Evolutionary conservation across 495 filamentous ascomycete genomes (phyloP).

Genomic region (Aspergillus incahuasiensis): DNA sequence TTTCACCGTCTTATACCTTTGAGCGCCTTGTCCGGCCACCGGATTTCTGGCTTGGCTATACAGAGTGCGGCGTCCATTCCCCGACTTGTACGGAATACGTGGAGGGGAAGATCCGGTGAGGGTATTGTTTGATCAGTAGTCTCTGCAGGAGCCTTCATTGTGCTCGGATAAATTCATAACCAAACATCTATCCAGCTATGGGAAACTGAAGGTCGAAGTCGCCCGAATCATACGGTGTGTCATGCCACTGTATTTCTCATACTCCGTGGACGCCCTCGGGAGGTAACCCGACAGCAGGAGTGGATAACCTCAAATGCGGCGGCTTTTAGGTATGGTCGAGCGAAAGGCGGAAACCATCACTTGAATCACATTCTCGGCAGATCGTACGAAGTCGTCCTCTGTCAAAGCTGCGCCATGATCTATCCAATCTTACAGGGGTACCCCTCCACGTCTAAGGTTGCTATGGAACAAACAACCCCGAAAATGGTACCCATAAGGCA

Average conservation of each 20-base stretch:
- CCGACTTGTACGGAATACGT: neutral
- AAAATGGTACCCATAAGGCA: neutral
- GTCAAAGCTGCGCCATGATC: neutral
- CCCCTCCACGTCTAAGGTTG: neutral
- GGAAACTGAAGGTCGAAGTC: neutral
- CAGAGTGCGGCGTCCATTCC: neutral
- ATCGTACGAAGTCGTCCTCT: neutral
- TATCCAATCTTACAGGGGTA: neutral
- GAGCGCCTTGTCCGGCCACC: too few species aligned
- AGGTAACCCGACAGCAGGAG: neutral
- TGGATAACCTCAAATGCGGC: neutral
- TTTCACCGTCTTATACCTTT: neutral
- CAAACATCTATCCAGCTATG: neutral
- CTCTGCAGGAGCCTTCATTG: neutral
- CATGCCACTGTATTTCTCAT: constrained; percentile 2
- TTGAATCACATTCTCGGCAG: neutral
- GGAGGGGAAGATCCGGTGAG: neutral
- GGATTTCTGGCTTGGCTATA: neutral
- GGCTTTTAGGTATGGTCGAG: neutral
- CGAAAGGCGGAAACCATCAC: neutral
- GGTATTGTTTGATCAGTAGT: neutral
- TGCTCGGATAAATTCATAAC: neutral
- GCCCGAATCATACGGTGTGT: constrained; percentile 8
- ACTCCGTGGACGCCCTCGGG: neutral
- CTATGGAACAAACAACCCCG: neutral